Base-by-base conservation (phyloP, 1,284 basidiomycete species). In the Wallemia hederae region DNA sequence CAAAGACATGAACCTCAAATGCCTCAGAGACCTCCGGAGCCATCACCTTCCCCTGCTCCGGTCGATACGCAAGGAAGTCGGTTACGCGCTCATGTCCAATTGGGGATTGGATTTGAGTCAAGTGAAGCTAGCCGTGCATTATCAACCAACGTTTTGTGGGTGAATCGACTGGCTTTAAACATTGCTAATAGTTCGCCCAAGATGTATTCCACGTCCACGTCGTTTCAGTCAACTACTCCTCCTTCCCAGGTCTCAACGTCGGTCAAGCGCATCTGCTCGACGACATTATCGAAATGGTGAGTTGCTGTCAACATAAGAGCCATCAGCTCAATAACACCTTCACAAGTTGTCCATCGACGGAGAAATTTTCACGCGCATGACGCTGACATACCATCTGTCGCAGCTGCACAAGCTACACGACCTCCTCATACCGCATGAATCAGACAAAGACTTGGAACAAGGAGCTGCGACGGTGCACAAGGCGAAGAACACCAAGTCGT, bases 131-230 rank as follows among this genome's bases (percentile, higher is more conserved):
- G 92, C 82, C 67, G 72, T 97, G 26, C 92, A 98, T 69, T 97
- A 98, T 69, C 91, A 96, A 69, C 92, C 92, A 0, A 86, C 82
- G 39, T 97, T 96, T 68, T 97, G 91, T 92, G 64, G 67, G 85
- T 27, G 22, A 49, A n/a, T 49, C n/a, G 14, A 17, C 19, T 33
- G 3, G 22, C 39, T 22, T n/a, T n/a, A 7, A 49, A 11, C n/a
- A 17, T n/a, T 15, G 22, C 19, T n/a, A 49, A 49, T 15, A 49
- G 11, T 49, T 11, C 31, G 9, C 19, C 63, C n/a, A n/a, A 91
- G 90, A 94, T 69, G 91, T 92, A 67, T 85, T 94, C 66, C 89
- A 94, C 65, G 86, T 98, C 0, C 94, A 98, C 66, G 82, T 97
- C 60, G 85, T 92, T 5, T 82, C 89, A 65, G 78, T 78, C 1